Evolutionary conservation across 805 yeast genomes (phyloP).

Genomic region (Lipomyces mesembrius): DNA sequence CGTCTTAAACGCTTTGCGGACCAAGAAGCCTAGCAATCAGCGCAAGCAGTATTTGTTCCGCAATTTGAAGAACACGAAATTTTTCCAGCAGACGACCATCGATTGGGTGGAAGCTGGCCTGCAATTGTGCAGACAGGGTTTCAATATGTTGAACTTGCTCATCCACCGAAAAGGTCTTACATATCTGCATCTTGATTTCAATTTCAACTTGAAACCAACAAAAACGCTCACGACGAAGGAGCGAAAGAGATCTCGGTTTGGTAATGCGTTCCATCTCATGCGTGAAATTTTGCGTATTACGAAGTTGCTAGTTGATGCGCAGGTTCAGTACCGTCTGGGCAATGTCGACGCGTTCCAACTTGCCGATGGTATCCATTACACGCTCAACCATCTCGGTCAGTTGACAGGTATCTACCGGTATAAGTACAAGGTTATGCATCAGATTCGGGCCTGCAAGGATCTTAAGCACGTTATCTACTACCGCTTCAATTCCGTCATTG

Average conservation of each 20-base stretch:
- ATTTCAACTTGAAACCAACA: constrained; percentile 94
- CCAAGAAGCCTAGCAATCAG: constrained; percentile 50
- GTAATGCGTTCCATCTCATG: constrained; percentile 91
- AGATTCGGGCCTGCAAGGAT: constrained; percentile 93
- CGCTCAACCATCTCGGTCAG: constrained; percentile 91
- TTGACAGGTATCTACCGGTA: constrained; percentile 95
- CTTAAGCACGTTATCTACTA: constrained; percentile 89
- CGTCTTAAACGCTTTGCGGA: constrained; percentile 73
- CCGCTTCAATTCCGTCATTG: constrained; percentile 80
- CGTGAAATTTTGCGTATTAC: constrained; percentile 85
- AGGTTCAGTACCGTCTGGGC: constrained; percentile 87
- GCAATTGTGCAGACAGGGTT: constrained; percentile 91
- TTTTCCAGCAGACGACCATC: constrained; percentile 85
- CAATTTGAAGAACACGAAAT: constrained; percentile 75
- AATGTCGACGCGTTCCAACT: constrained; percentile 90
- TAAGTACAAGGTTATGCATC: constrained; percentile 98
- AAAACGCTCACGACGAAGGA: constrained; percentile 96
- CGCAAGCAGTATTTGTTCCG: constrained; percentile 65
- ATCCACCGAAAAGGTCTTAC: constrained; percentile 91
- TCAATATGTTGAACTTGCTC: constrained; percentile 85
- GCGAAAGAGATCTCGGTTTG: constrained; percentile 92
- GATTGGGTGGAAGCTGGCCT: constrained; percentile 99
- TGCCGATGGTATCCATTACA: constrained; percentile 92
- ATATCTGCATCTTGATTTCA: constrained; percentile 90
- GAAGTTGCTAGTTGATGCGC: constrained; percentile 88